Base-by-base conservation (phyloP, 371 early-diverging fungal species). In the Apophysomyces variabilis region DNA sequence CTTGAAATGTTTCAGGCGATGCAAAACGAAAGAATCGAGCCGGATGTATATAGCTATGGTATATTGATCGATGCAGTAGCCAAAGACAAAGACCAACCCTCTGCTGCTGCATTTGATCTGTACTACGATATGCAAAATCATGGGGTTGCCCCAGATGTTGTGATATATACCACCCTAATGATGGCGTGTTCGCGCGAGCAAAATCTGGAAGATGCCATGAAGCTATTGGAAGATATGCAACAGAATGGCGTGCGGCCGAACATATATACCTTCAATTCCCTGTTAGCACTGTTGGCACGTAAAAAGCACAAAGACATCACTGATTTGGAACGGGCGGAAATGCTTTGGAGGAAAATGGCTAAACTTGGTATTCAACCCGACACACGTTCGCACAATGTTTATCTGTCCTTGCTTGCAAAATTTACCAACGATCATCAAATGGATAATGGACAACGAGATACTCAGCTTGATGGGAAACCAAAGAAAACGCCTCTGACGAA, bases 61-160 rank as follows among this genome's bases (percentile, higher is more conserved):
- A 80, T 82, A 41, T 21, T 80, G 5, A 78, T 82, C 57, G 79
- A 78, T 43, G 70, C 74, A 4, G 38, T 79, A 0, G 70, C 66
- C 39, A 82, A 82, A 45, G 78, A 76, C 65, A 7, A 56, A 5
- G 58, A 58, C 3, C 65, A 67, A 35, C 61, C 73, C 5, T 60
- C 68, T 1, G 43, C 70, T 36, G 35, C 57, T 3, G 79, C 70
- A 1, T 79, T 74, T 69, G 71, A 76, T 4, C 13, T 80, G 6
- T 76, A 74, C 35, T 61, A 76, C 4, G 76, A 73, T 5, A 83
- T 83, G 78, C 72, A 66, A 36, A n/a, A 57, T 3, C 59, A 69
- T 0, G 66, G 57, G 1, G 14, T 80, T 45, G 13, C 38, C 4
- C 72, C 76, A 5, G 84, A 83, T 65, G 54, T 57, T 9, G 70